A percentile compares a stretch with the other conserved stretches of the same genome.
These are phyloP conservation scores for Pseudozyma hubeiensis DNA, from an alignment of 1,284 basidiomycete species.

Conservation along the genomic window DNA sequence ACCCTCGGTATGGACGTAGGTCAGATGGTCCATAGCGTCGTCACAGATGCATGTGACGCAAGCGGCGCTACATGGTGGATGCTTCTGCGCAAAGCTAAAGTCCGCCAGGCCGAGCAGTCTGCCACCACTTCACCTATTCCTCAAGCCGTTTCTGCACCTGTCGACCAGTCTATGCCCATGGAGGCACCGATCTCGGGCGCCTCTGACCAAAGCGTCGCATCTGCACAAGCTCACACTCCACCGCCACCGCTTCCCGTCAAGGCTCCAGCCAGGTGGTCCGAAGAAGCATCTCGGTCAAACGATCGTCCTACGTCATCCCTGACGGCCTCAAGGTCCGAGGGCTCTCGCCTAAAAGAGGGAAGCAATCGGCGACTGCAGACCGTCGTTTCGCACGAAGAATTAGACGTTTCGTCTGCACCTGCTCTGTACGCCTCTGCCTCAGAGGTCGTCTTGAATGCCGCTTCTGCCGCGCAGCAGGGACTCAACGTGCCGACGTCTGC, in stretches of 20 bases:
- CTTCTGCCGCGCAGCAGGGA: background rate
- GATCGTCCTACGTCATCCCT: conserved; percentile 8
- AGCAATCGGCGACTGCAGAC: conserved; percentile 35
- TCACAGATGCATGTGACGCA: conserved; percentile 90
- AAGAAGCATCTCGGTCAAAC: conserved; percentile 14
- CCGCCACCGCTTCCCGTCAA: conserved; percentile 41
- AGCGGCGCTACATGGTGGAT: conserved; percentile 97
- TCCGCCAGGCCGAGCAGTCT: conserved; percentile 55
- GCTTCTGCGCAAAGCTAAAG: conserved; percentile 82
- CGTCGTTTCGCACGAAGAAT: conserved; percentile 46
- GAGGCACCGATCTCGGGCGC: background rate
- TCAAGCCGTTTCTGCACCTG: background rate
- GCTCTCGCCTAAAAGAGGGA: conserved; percentile 20
- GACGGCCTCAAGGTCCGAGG: conserved; percentile 28
- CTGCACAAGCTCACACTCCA: background rate
- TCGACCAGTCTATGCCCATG: background rate
- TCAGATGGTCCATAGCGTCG: conserved; percentile 91
- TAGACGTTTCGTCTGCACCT: conserved; percentile 13
- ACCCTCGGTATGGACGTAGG: conserved; percentile 88
- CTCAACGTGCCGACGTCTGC: background rate
- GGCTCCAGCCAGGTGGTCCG: conserved; percentile 32
- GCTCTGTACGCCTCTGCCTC: conserved; percentile 19
- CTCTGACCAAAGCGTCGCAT: background rate
- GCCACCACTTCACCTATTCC: conserved; percentile 1
- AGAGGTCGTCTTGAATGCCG: conserved; percentile 2